Evolutionary conservation across 352 stramenopile genomes (phyloP), one percentile per base, ranked within the genome.

Genomic region (Phytophthora colocasiae): DNA sequence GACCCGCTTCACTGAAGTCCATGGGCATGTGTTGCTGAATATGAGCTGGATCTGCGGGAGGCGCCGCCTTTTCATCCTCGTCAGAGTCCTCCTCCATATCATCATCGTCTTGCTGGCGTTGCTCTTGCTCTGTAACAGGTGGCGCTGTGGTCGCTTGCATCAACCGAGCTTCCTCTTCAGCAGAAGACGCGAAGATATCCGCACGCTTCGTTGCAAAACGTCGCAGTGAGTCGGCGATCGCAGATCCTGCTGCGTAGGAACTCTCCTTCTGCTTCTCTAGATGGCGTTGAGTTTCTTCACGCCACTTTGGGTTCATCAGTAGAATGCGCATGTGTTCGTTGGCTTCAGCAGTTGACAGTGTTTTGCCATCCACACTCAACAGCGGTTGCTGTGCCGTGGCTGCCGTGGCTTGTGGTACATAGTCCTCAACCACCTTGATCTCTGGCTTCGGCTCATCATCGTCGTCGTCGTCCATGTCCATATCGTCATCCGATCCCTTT

Each of bases 241-340:
- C 95, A 10, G 95, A 87, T 3, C 96, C 97, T 34, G 91, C 92
- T 1, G 98, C 97, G 36, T 98, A 97, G 7, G 90, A 94, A 38
- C 85, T 99, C 45, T 99, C 95, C 40, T 98, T 98, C 59, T 99
- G 97, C 72, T 99, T 99, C 27, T 98, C 95, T 39, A 97, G 69
- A 54, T 98, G 98, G 36, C 97, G 89, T 61, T 96, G 89, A 11
- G 87, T 90, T 87, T 99, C 95, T 68, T 99, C 96, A 34, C 94
- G 86, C 96, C 97, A 99, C 67, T 98, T 99, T 2, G 98, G 97
- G 75, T 99, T 98, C 67, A 99, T 90, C 26, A 99, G 74, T 69
- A 99, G 81, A 74, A 99, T 99, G 11, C 98, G 92, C 97, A 99
- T 99, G 78, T 99, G 98, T 69, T 99, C 98, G n/a, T 98, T 97